Evolutionary conservation across 1,284 basidiomycete species (phyloP), one percentile per base, ranked within the genome.

Genomic region (Moniliella sp.): DNA sequence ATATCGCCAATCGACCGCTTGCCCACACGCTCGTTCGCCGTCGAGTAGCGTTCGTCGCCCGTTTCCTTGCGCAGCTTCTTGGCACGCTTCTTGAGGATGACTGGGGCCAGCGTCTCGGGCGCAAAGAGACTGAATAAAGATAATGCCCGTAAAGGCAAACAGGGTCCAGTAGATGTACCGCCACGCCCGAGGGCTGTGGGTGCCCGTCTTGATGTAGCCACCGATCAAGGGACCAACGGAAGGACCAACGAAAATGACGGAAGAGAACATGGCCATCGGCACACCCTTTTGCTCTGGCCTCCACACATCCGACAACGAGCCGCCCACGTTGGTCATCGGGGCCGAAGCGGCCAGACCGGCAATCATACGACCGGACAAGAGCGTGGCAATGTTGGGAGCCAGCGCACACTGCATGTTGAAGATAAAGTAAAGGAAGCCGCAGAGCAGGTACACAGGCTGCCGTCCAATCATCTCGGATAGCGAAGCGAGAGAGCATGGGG

Each of bases 141-240:
- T 58, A 53, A 31, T 45, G 42, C 19, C 58, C 30, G 34, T 60
- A 46, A 16, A 61, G 45, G 25, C 38, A 40, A 17, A 43, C 48
- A 39, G 46, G 41, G 34, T 46, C 42, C 27, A 55, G 50, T 32
- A 56, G 36, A 36, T 55, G 54, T 5, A 56, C 42, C 53, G 50
- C 38, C 59, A 43, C 23, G 57, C 52, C 54, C 54, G 58, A 16
- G 57, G 39, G 57, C 59, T 61, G 4, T 57, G 57, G 35, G 49
- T 38, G 9, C 41, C 33, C 31, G 46, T 27, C 21, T 52, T 42
- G 27, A 62, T 60, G 45, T 48, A 57, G 9, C 48, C 47, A 12
- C 42, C 47, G 41, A 50, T 47, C 9, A 46, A 33, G 12, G 52
- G 50, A 12, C 47, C 48, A 25, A 40, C 45, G 19, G 50, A 40